A percentile compares a stretch with the other conserved stretches of the same genome.
Conservation (phyloP, 805 yeast genomes). For the Myxozyma kluyveri region DNA sequence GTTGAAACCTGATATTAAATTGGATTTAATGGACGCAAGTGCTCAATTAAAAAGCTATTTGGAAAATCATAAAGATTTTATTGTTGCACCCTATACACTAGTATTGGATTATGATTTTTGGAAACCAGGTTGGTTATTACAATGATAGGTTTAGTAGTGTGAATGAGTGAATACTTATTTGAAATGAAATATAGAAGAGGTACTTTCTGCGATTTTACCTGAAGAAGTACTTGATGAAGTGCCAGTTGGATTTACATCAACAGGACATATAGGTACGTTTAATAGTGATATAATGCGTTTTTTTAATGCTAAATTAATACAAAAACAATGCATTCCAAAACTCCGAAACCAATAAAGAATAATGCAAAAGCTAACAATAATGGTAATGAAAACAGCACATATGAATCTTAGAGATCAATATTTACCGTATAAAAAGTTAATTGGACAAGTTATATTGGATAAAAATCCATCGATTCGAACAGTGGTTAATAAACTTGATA, state of each 20-base stretch:
- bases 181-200: conserved; percentile 55
- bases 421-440: conserved; percentile 72
- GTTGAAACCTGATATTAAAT: conserved; percentile 13
- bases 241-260: conserved; percentile 88
- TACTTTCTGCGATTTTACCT: conserved; percentile 74
- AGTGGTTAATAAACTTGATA: conserved; percentile 86
- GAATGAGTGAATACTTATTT: neutral
- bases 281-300: neutral
- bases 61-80: conserved; percentile 41
- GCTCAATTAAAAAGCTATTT: conserved; percentile 48
- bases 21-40: conserved; percentile 38
- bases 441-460: conserved; percentile 88
- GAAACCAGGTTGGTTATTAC: conserved; percentile 49
- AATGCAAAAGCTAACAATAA: neutral
- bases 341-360: neutral
- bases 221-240: conserved; percentile 62
- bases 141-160: neutral
- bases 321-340: neutral
- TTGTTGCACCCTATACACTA: conserved; percentile 56
- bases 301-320: neutral
- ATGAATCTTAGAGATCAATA: conserved; percentile 79
- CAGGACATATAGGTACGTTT: conserved; percentile 67
- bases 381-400: conserved; percentile 61
- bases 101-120: conserved; percentile 71
- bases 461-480: conserved; percentile 79